These are phyloP conservation scores for Aspergillus ustus DNA, from an alignment of 2,329 filamentous ascomycete species.

Conservation along the genomic window DNA sequence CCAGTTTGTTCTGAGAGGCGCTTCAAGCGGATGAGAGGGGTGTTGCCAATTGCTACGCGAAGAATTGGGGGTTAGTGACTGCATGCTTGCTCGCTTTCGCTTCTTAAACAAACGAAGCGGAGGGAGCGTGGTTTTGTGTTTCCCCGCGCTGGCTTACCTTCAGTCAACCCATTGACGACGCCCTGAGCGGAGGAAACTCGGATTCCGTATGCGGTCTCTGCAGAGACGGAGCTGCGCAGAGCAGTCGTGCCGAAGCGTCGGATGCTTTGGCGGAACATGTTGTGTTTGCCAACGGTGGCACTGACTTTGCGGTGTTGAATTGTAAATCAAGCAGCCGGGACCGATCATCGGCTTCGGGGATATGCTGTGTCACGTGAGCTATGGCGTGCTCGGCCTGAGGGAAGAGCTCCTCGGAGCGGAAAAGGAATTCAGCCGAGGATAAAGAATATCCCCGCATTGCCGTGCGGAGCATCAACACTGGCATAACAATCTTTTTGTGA, in stretches of 20 bases:
- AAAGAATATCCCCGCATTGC: neutral
- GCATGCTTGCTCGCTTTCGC: too few relatives aligned
- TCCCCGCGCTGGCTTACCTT: slow-evolving; percentile 67
- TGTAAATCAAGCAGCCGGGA: neutral
- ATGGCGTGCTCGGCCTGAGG: neutral
- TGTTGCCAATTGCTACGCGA: slow-evolving; percentile 87
- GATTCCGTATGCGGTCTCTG: slow-evolving; percentile 61
- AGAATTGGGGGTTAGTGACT: neutral
- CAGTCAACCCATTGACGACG: slow-evolving; percentile 75
- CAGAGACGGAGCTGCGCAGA: slow-evolving; percentile 53
- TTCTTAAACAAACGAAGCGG: too few relatives aligned
- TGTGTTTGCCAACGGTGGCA: slow-evolving; percentile 24
- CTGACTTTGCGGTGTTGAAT: neutral
- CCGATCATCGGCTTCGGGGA: slow-evolving; percentile 33
- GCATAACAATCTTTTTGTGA: too few relatives aligned
- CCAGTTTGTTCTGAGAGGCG: slow-evolving; percentile 86
- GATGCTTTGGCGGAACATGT: slow-evolving; percentile 72
- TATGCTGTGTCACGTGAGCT: slow-evolving; percentile 11
- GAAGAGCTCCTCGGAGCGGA: neutral
- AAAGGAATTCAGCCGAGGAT: too few relatives aligned
- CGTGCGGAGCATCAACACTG: neutral
- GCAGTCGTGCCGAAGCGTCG: slow-evolving; percentile 70
- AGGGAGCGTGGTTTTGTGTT: neutral
- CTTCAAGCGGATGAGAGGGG: slow-evolving; percentile 88
- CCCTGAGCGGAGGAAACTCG: slow-evolving; percentile 80